phyloP scores from a whole-genome alignment of 345 rosid genomes.

The Populus euphratica region DNA sequence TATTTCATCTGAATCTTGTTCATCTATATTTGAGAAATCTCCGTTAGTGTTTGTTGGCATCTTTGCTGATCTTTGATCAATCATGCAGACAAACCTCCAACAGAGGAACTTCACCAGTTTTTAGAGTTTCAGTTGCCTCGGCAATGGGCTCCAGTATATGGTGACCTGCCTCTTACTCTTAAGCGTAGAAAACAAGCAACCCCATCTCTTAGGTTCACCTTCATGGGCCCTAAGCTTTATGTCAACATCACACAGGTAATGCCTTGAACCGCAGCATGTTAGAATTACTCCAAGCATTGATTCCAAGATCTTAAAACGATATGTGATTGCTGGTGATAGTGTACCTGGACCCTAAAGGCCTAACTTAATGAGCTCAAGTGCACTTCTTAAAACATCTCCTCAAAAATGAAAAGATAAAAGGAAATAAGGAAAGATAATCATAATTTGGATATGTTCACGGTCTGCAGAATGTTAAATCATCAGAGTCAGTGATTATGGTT shows the following conservation, averaged over 20 bases:
- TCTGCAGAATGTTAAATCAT: background rate
- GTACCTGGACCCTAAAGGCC: background rate
- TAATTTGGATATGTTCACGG: background rate
- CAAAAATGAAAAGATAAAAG: no score
- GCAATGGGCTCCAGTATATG: slow-evolving; percentile 94
- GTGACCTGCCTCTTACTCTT: slow-evolving; percentile 83
- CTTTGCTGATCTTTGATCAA: background rate
- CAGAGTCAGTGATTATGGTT: background rate
- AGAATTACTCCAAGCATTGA: background rate
- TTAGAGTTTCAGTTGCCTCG: slow-evolving; percentile 94
- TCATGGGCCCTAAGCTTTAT: slow-evolving; percentile 90
- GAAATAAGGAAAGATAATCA: background rate
- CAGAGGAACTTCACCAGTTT: slow-evolving; percentile 87
- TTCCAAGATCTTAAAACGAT: slow-evolving; percentile 2
- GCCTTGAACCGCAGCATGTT: slow-evolving; percentile 5
- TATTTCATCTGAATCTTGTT: background rate
- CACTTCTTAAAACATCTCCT: background rate
- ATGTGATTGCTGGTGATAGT: background rate
- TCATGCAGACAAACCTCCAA: slow-evolving; percentile 83
- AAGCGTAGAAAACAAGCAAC: slow-evolving; percentile 59
- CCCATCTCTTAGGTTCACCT: slow-evolving; percentile 74
- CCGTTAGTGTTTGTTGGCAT: background rate
- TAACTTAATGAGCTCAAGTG: background rate
- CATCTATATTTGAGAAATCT: background rate
- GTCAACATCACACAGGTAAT: slow-evolving; percentile 68